A percentile compares a stretch with the other conserved stretches of the same genome.
These are phyloP conservation scores for Forsythia suspensa DNA, from an alignment of 257 asterid genomes.

Conservation along the genomic window DNA sequence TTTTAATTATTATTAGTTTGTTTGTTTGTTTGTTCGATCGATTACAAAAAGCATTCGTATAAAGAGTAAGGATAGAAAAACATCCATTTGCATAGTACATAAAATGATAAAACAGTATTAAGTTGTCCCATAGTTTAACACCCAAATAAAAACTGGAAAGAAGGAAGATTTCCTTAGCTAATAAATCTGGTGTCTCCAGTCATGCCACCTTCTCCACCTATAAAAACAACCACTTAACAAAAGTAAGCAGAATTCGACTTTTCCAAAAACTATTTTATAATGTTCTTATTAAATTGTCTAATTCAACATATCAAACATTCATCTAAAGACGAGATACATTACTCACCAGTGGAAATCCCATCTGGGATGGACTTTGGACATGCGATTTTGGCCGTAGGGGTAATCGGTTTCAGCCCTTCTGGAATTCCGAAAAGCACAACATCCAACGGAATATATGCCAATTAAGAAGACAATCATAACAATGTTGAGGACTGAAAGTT, in stretches of 20 bases:
- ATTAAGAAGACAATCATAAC: constrained; percentile 77
- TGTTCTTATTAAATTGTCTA: too few relatives aligned
- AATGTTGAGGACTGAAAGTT: constrained; percentile 77
- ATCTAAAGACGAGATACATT: not conserved
- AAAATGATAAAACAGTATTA: too few relatives aligned
- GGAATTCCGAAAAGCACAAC: constrained; percentile 87
- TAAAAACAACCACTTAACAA: not conserved
- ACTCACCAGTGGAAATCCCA: constrained; percentile 90
- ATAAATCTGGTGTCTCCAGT: constrained; percentile 78
- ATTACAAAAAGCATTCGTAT: too few relatives aligned
- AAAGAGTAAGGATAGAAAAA: too few relatives aligned
- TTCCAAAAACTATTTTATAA: too few relatives aligned
- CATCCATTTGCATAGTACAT: too few relatives aligned
- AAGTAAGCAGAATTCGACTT: not conserved
- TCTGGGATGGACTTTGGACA: constrained; percentile 86
- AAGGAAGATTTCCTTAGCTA: constrained; percentile 32
- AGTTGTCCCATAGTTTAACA: not conserved
- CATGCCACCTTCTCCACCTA: constrained; percentile 97
- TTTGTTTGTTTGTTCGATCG: too few relatives aligned
- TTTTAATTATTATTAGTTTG: too few relatives aligned
- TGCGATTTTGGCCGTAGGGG: constrained; percentile 71
- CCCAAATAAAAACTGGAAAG: constrained; percentile 1
- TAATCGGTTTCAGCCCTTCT: constrained; percentile 61
- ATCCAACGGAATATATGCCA: constrained; percentile 81
- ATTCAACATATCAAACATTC: not conserved